Percentiles rank a stretch among this genome's conserved stretches.
Evolutionary conservation across 345 rosid species (phyloP).

Genomic region (Acer yangbiense): DNA sequence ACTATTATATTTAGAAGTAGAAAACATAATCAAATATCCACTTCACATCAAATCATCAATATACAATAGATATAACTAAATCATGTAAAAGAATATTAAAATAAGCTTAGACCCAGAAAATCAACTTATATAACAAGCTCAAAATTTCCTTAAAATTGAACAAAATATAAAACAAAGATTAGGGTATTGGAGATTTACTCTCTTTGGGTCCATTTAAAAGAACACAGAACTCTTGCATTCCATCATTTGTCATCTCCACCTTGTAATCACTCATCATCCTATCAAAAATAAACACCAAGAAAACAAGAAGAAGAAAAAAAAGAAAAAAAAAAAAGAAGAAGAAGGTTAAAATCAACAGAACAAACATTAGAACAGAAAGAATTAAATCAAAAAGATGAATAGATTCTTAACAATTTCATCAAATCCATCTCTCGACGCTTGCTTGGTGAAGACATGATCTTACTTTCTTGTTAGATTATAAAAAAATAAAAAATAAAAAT

Average conservation of each 20-base stretch:
- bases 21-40: neutral
- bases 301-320: neutral
- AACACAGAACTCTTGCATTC: slow-evolving; percentile 61
- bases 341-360: neutral
- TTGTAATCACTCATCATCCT: slow-evolving; percentile 85
- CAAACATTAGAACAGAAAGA: slow-evolving; percentile 4
- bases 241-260: slow-evolving; percentile 71
- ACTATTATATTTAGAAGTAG: neutral
- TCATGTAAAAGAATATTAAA: slow-evolving; percentile 10
- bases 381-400: neutral
- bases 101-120: slow-evolving; percentile 11
- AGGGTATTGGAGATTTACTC: slow-evolving; percentile 42
- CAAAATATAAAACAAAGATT: slow-evolving; percentile 2
- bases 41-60: neutral
- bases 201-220: slow-evolving; percentile 70
- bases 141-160: slow-evolving; percentile 7
- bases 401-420: slow-evolving; percentile 59
- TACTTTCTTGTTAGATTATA: slow-evolving; percentile 6
- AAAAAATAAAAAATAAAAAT: neutral
- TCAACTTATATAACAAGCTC: neutral
- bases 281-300: slow-evolving; percentile 15
- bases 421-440: slow-evolving; percentile 80
- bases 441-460: slow-evolving; percentile 70
- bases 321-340: neutral
- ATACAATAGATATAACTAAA: neutral